A percentile compares a stretch with the other conserved stretches of the same genome.
Conservation (phyloP, 345 rosid genomes). For the Pistacia integerrima region DNA sequence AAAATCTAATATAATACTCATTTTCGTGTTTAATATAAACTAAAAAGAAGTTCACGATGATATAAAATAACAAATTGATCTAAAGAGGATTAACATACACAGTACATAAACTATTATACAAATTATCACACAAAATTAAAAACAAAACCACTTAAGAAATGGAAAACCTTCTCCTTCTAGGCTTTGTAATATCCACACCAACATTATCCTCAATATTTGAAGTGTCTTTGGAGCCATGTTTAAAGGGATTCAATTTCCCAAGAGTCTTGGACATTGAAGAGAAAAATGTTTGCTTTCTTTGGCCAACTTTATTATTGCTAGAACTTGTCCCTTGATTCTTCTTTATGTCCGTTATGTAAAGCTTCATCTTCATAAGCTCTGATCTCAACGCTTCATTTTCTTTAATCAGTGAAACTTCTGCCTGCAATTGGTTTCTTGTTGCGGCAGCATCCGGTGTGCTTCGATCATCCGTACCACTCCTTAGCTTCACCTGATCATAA, state of each 20-base stretch:
- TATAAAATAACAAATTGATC: no score
- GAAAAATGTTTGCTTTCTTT: slow-evolving; percentile 51
- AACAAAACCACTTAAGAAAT: slow-evolving; percentile 44
- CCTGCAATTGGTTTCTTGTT: slow-evolving; percentile 60
- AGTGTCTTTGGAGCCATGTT: slow-evolving; percentile 84
- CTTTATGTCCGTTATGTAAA: slow-evolving; percentile 62
- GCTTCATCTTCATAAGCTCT: slow-evolving; percentile 90
- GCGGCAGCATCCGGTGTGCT: slow-evolving; percentile 39
- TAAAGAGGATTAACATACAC: not conserved
- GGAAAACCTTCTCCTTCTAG: slow-evolving; percentile 93
- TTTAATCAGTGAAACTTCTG: slow-evolving; percentile 63
- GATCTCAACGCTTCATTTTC: slow-evolving; percentile 84
- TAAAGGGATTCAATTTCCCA: slow-evolving; percentile 89
- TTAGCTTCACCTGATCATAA: slow-evolving; percentile 83
- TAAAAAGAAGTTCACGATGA: no score
- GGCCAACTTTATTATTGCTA: slow-evolving; percentile 28
- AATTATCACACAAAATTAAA: not conserved
- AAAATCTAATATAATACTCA: no score
- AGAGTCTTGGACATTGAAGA: slow-evolving; percentile 85
- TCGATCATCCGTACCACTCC: slow-evolving; percentile 57
- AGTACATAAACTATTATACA: not conserved
- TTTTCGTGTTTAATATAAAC: no score
- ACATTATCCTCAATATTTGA: slow-evolving; percentile 56
- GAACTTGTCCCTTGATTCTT: slow-evolving; percentile 41
- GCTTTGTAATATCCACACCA: slow-evolving; percentile 68